phyloP scores from a whole-genome alignment of 495 filamentous ascomycete genomes.

The Acidiella bohemica region DNA sequence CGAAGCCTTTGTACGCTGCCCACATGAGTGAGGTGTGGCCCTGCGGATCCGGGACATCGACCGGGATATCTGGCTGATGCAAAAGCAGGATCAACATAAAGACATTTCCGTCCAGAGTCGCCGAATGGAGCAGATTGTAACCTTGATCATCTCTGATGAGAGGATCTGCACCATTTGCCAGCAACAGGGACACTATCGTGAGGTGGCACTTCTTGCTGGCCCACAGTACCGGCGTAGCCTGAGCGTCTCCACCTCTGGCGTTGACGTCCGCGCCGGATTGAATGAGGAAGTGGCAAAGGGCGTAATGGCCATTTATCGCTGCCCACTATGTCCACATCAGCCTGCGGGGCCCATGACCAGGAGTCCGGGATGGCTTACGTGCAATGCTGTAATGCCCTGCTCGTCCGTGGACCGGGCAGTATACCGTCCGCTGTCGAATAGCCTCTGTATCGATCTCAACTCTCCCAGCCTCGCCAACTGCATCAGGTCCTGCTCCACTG shows the following conservation, averaged over 20 bases:
- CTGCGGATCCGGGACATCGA: slow-evolving; percentile 76
- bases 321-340: slow-evolving; percentile 61
- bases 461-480: slow-evolving; percentile 85
- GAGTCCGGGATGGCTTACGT: slow-evolving; percentile 48
- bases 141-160: slow-evolving; percentile 81
- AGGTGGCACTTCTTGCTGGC: slow-evolving; percentile 88
- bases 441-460: slow-evolving; percentile 68
- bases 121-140: slow-evolving; percentile 92
- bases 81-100: slow-evolving; percentile 74
- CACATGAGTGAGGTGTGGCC: slow-evolving; percentile 94
- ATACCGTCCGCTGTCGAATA: slow-evolving; percentile 70
- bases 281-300: slow-evolving; percentile 88
- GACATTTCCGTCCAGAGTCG: slow-evolving; percentile 95
- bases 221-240: slow-evolving; percentile 91
- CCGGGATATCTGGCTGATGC: slow-evolving; percentile 74
- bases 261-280: slow-evolving; percentile 85
- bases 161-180: slow-evolving; percentile 80
- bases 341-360: slow-evolving; percentile 4
- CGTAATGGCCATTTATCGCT: slow-evolving; percentile 96
- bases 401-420: slow-evolving; percentile 71
- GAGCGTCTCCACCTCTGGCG: slow-evolving; percentile 82
- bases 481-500: slow-evolving; percentile 79
- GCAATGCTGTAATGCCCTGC: slow-evolving; percentile 86
- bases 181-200: slow-evolving; percentile 67
- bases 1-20: slow-evolving; percentile 94